phyloP scores from a whole-genome alignment of 2,329 filamentous ascomycete genomes.

The Epichloe coenophiala region DNA sequence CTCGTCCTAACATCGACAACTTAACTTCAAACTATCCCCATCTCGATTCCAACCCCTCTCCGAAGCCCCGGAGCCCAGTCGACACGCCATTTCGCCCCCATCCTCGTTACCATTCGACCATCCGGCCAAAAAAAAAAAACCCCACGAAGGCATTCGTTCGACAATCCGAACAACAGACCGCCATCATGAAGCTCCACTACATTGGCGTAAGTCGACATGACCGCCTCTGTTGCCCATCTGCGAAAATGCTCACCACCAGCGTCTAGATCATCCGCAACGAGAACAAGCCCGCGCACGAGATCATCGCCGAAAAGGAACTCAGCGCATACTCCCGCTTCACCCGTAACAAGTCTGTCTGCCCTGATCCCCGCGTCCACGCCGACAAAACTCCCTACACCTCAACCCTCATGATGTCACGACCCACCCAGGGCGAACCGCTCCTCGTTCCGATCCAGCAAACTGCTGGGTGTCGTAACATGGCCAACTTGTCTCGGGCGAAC shows the following conservation, averaged over 20 bases:
- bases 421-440: background rate
- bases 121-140: background rate
- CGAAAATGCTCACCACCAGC: conserved; percentile 1
- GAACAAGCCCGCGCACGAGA: conserved; percentile 59
- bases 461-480: background rate
- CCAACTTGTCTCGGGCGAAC: background rate
- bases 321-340: conserved; percentile 72
- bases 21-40: too few relatives aligned
- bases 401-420: background rate
- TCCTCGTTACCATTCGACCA: too few relatives aligned
- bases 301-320: conserved; percentile 65
- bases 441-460: background rate
- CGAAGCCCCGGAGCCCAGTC: too few relatives aligned
- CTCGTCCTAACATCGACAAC: too few relatives aligned
- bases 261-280: conserved; percentile 70
- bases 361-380: background rate
- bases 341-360: conserved; percentile 43
- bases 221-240: conserved; percentile 8
- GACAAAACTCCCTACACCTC: background rate
- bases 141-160: background rate
- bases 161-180: background rate
- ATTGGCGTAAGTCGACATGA: conserved; percentile 54
- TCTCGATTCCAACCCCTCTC: too few relatives aligned
- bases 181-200: conserved; percentile 73
- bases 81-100: too few relatives aligned